A percentile compares a stretch with the other conserved stretches of the same genome.
Evolutionary conservation across 371 early-diverging fungal species (phyloP).

Genomic region (Amoeboaphelidium protococcarum): DNA sequence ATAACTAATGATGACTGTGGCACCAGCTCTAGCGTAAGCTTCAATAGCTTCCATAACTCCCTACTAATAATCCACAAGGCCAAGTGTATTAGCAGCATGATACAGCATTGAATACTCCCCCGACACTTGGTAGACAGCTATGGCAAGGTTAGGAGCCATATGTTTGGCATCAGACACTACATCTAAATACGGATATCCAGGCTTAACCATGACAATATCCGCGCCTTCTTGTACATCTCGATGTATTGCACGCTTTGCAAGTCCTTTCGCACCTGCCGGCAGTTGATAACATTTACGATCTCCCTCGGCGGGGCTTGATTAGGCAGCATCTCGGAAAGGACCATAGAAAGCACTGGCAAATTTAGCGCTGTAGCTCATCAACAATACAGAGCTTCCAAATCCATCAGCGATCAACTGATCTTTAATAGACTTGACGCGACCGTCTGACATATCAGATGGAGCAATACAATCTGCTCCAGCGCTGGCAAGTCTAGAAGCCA

Average conservation of each 20-base stretch:
- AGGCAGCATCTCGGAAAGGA: constrained; percentile 85
- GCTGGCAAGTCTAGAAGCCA: neutral
- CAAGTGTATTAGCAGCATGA: constrained; percentile 55
- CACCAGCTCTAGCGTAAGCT: constrained; percentile 66
- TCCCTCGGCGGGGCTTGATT: constrained; percentile 67
- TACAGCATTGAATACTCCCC: constrained; percentile 88
- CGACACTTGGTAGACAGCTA: constrained; percentile 74
- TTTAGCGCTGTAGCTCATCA: constrained; percentile 86
- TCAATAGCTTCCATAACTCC: constrained; percentile 64
- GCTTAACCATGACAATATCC: constrained; percentile 89
- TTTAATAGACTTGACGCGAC: constrained; percentile 76
- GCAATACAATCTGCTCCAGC: constrained; percentile 58
- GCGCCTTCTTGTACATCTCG: constrained; percentile 84
- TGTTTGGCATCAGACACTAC: constrained; percentile 70
- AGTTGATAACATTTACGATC: constrained; percentile 85
- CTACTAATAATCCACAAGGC: constrained; percentile 53
- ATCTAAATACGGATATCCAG: constrained; percentile 80
- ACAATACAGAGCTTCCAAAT: constrained; percentile 38
- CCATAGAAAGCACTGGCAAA: constrained; percentile 84
- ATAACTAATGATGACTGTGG: constrained; percentile 70
- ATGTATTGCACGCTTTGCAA: constrained; percentile 59
- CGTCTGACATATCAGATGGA: constrained; percentile 96
- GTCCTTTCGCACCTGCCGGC: constrained; percentile 57
- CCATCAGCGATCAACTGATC: constrained; percentile 37
- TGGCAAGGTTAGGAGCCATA: constrained; percentile 12